Evolutionary conservation across 2,329 filamentous ascomycete species (phyloP).

Genomic region (Dactylellina leptospora): DNA sequence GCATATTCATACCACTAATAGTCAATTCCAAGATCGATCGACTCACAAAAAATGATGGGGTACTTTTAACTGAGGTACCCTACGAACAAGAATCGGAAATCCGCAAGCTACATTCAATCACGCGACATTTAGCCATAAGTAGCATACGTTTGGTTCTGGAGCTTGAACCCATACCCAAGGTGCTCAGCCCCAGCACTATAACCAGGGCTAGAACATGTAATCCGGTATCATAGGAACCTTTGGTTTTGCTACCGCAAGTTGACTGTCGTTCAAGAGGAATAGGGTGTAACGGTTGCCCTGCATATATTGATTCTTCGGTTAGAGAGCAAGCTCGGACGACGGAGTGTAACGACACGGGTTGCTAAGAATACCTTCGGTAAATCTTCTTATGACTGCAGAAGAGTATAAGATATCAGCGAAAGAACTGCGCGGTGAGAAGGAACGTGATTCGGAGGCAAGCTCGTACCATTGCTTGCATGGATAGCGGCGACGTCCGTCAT

Average conservation of each 20-base stretch:
- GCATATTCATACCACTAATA: slow-evolving; percentile 57
- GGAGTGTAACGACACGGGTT: neutral
- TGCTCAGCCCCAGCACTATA: slow-evolving; percentile 67
- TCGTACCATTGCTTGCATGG: slow-evolving; percentile 47
- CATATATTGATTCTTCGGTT: neutral
- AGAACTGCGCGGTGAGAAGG: neutral
- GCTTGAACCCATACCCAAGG: slow-evolving; percentile 61
- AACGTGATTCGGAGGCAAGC: neutral
- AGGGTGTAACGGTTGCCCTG: slow-evolving; percentile 28
- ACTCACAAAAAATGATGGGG: slow-evolving; percentile 64
- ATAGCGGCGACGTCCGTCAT: slow-evolving; percentile 49
- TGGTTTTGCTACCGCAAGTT: slow-evolving; percentile 54
- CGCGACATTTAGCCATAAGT: neutral
- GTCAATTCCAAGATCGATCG: slow-evolving; percentile 10
- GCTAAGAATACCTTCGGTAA: slow-evolving; percentile 37
- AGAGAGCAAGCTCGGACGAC: neutral
- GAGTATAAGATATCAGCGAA: slow-evolving; percentile 14
- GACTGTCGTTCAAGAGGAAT: slow-evolving; percentile 44
- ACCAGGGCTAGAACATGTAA: slow-evolving; percentile 69
- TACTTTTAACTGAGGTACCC: slow-evolving; percentile 69
- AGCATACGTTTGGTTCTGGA: neutral
- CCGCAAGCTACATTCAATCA: slow-evolving; percentile 65
- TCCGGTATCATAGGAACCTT: slow-evolving; percentile 66
- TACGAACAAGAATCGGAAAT: slow-evolving; percentile 69
- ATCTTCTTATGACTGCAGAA: slow-evolving; percentile 32